Conservation (phyloP, 2,329 filamentous ascomycete genomes). For the Aspergillus jensenii region DNA sequence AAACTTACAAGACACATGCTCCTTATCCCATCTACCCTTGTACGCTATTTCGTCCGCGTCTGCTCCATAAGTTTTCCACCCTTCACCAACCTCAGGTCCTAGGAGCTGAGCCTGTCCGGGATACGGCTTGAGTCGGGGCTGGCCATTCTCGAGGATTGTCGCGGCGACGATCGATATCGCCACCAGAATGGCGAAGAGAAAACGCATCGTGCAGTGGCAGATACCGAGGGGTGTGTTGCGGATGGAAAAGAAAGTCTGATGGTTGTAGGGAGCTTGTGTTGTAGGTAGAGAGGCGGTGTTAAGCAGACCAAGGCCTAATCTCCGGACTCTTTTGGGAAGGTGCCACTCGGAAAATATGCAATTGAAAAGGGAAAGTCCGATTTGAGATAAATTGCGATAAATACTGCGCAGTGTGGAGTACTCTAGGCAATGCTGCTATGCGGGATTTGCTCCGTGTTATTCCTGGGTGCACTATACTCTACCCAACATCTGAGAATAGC, state of each 20-base stretch:
- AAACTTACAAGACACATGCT: conserved; percentile 53
- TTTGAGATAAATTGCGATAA: no score
- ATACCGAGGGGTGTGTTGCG: background rate
- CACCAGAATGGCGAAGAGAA: background rate
- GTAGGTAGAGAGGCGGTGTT: no score
- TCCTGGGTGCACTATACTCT: no score
- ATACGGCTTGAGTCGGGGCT: conserved; percentile 38
- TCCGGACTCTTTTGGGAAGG: no score
- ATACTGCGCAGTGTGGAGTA: no score
- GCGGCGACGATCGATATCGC: conserved; percentile 20
- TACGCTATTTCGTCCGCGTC: conserved; percentile 58
- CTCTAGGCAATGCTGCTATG: no score
- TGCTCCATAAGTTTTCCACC: conserved; percentile 51
- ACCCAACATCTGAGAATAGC: no score
- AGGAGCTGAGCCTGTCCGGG: conserved; percentile 36
- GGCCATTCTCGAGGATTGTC: conserved; percentile 46
- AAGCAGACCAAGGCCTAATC: no score
- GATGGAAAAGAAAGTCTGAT: background rate
- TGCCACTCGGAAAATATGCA: no score
- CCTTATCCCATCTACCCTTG: conserved; percentile 63
- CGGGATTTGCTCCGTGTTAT: no score
- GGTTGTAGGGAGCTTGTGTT: background rate
- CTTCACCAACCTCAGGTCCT: conserved; percentile 20
- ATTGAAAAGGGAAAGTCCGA: no score
- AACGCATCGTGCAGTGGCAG: background rate